Evolutionary conservation across 2,329 filamentous ascomycete species (phyloP).

Genomic region (Xylaria sp.): DNA sequence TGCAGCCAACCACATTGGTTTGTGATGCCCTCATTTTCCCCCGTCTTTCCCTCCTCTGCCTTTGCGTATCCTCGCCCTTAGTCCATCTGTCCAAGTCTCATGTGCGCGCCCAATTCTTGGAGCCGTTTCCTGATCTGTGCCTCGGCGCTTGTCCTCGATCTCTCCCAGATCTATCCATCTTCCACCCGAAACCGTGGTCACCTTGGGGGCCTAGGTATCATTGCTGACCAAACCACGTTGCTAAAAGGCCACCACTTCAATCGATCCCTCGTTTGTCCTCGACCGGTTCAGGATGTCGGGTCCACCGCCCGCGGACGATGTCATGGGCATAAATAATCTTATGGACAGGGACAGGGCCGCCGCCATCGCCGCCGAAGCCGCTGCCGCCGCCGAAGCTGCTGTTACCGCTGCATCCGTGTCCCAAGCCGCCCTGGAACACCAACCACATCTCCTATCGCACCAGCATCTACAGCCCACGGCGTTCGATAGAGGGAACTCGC

Average conservation of each 20-base stretch:
- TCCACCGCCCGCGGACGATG: constrained; percentile 40
- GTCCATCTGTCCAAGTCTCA: neutral
- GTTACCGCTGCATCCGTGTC: constrained; percentile 30
- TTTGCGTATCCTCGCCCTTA: neutral
- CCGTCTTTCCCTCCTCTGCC: neutral
- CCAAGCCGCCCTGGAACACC: constrained; percentile 34
- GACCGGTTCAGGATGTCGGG: constrained; percentile 39
- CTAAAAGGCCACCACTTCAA: constrained; percentile 7
- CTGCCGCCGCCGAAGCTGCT: constrained; percentile 29
- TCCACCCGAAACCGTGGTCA: neutral
- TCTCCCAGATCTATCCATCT: constrained; percentile 5
- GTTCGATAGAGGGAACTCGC: constrained; percentile 62
- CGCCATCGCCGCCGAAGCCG: constrained; percentile 35
- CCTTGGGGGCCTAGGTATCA: constrained; percentile 8
- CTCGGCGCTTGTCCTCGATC: constrained; percentile 15
- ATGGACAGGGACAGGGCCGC: constrained; percentile 41
- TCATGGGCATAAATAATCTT: constrained; percentile 45
- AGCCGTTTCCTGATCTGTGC: constrained; percentile 15
- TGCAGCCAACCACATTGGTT: constrained; percentile 19
- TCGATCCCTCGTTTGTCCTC: constrained; percentile 7
- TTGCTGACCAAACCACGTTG: constrained; percentile 17
- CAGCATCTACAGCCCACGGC: constrained; percentile 37
- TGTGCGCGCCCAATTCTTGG: constrained; percentile 2
- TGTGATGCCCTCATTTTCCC: constrained; percentile 13
- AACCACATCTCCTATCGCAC: constrained; percentile 34